These are phyloP conservation scores for Stemphylium vesicarium DNA, from an alignment of 2,329 filamentous ascomycete species.

Conservation along the genomic window DNA sequence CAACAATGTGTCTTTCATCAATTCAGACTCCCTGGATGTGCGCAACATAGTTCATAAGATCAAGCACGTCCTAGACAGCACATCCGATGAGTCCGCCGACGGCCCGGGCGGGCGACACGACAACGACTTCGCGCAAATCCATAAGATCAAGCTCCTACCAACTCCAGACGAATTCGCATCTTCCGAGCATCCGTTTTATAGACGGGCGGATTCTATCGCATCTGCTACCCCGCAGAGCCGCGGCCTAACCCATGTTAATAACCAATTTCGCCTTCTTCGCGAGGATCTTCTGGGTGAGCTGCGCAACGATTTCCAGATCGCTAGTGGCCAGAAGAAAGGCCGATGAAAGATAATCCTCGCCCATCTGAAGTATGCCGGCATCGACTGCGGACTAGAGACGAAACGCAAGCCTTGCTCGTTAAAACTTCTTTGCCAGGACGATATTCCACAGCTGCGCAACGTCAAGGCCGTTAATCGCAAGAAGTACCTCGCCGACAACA, in stretches of 20 bases:
- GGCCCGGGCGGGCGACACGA: conserved; percentile 72
- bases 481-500: conserved; percentile 54
- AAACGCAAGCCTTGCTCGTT: conserved; percentile 45
- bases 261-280: conserved; percentile 72
- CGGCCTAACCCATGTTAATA: conserved; percentile 64
- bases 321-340: conserved; percentile 58
- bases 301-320: conserved; percentile 64
- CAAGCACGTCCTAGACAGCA: conserved; percentile 53
- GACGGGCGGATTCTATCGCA: conserved; percentile 58
- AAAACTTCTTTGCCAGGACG: conserved; percentile 50
- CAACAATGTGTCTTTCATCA: conserved; percentile 27
- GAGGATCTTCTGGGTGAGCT: conserved; percentile 75
- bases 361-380: conserved; percentile 46
- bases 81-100: conserved; percentile 52
- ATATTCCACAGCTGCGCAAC: conserved; percentile 54
- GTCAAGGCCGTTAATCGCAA: conserved; percentile 45
- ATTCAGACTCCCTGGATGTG: conserved; percentile 57
- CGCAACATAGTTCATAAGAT: conserved; percentile 63
- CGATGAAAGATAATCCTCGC: conserved; percentile 51
- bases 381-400: conserved; percentile 48
- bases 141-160: conserved; percentile 67
- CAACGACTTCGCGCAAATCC: conserved; percentile 70
- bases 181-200: conserved; percentile 60
- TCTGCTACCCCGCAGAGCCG: conserved; percentile 49
- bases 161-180: conserved; percentile 69